These are phyloP conservation scores for Daldinia eschscholtzii DNA, from an alignment of 2,329 filamentous ascomycete species.

Conservation along the genomic window DNA sequence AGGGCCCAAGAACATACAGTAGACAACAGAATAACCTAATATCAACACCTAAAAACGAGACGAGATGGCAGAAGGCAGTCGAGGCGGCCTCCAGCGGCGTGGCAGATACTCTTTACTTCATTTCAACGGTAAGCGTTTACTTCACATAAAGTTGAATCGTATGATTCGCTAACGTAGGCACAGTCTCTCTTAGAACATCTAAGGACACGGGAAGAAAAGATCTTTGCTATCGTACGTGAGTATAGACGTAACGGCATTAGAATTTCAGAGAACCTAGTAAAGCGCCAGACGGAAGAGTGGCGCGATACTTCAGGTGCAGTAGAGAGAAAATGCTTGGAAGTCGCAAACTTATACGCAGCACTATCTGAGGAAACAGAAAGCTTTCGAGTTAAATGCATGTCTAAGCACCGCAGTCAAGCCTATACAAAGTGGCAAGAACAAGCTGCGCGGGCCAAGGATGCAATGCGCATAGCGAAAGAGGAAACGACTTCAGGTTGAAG, in stretches of 20 bases:
- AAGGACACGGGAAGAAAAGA: constrained; percentile 36
- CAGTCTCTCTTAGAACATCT: constrained; percentile 39
- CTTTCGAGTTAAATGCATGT: constrained; percentile 27
- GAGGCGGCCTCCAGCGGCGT: constrained; percentile 32
- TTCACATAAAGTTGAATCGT: neutral
- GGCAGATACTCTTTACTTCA: constrained; percentile 35
- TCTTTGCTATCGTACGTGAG: constrained; percentile 34
- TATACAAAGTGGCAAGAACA: constrained; percentile 39
- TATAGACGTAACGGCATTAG: constrained; percentile 39
- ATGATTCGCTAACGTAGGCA: constrained; percentile 3
- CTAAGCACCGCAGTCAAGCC: constrained; percentile 27
- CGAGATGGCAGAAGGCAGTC: constrained; percentile 38
- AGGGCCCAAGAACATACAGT: neutral
- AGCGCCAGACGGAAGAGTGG: constrained; percentile 32
- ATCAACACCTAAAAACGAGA: constrained; percentile 16
- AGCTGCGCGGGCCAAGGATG: constrained; percentile 19
- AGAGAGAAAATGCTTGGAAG: constrained; percentile 26
- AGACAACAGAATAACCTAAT: neutral
- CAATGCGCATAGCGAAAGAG: constrained; percentile 32
- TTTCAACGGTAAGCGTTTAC: constrained; percentile 31
- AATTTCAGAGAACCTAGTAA: constrained; percentile 23
- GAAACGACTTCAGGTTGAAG: constrained; percentile 17
- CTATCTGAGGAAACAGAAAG: constrained; percentile 28
- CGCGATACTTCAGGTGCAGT: constrained; percentile 14
- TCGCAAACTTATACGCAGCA: constrained; percentile 24